These are phyloP conservation scores for Carex myosuroides DNA, from an alignment of 176 grass and related monocot species.

Conservation along the genomic window DNA sequence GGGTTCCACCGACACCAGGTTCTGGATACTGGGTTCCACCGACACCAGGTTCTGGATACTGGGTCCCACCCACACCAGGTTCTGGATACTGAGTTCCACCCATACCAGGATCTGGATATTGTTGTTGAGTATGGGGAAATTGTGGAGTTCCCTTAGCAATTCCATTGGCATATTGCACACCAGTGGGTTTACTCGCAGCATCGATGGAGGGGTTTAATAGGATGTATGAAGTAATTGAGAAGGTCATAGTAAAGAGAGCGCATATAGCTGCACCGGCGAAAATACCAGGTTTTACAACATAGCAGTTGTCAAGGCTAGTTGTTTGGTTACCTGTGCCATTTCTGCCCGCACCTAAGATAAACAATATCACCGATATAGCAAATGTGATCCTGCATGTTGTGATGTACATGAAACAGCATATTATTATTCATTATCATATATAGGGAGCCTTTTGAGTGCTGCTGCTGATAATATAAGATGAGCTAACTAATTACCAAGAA, in stretches of 20 bases:
- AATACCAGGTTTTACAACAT: slow-evolving; percentile 16
- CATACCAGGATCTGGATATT: background rate
- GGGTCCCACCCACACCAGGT: background rate
- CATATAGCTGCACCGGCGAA: slow-evolving; percentile 15
- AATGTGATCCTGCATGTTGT: slow-evolving; percentile 12
- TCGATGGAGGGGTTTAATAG: background rate
- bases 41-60: background rate
- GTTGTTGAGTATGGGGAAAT: background rate
- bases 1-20: background rate
- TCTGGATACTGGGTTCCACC: background rate
- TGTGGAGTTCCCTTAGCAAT: background rate
- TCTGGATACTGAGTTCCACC: background rate
- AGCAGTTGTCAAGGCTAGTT: background rate
- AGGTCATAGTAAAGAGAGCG: background rate
- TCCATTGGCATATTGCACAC: background rate
- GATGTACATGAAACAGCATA: background rate
- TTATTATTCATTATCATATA: background rate
- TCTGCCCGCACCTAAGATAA: background rate
- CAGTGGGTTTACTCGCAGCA: background rate
- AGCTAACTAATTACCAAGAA: slow-evolving; percentile 14
- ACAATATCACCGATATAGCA: background rate
- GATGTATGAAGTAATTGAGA: slow-evolving; percentile 13
- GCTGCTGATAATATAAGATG: background rate
- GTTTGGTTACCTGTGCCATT: slow-evolving; percentile 3
- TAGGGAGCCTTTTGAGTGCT: background rate